These are phyloP conservation scores for Nasturtium officinale DNA, from an alignment of 345 rosid species.

Conservation along the genomic window DNA sequence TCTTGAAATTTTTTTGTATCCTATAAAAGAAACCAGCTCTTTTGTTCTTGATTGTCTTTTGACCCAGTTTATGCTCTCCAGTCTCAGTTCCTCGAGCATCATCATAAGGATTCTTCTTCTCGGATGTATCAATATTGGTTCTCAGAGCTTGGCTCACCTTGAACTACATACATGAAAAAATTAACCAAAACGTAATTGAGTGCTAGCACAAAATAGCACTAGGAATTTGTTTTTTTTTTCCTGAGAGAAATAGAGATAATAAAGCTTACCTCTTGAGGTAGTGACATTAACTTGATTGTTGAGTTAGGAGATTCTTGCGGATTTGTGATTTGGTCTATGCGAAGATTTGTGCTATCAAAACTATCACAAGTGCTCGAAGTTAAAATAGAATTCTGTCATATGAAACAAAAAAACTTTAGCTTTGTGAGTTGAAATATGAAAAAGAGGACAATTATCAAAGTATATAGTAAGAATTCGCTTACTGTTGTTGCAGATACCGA, in stretches of 20 bases:
- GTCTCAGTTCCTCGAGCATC: background rate
- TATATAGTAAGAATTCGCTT: background rate
- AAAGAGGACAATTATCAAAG: background rate
- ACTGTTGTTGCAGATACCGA: constrained; percentile 24
- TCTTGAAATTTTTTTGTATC: constrained; percentile 16
- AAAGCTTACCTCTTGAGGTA: constrained; percentile 14
- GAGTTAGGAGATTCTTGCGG: background rate
- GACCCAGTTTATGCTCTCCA: background rate
- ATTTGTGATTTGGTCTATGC: background rate
- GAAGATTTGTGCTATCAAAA: constrained; percentile 18
- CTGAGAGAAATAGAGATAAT: background rate
- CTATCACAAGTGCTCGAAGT: constrained; percentile 25
- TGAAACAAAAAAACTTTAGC: background rate
- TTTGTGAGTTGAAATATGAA: background rate
- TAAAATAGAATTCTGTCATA: constrained; percentile 5
- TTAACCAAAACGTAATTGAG: background rate
- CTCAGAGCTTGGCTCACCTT: constrained; percentile 12
- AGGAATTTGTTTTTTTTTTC: background rate
- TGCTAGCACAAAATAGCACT: background rate
- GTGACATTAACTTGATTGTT: background rate
- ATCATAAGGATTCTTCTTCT: background rate
- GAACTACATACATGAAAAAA: background rate
- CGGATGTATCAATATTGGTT: background rate
- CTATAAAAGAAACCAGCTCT: constrained; percentile 20
- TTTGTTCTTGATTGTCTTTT: constrained; percentile 1